Conservation (phyloP, 2,329 filamentous ascomycete species). For the Stagonosporopsis vannaccii region DNA sequence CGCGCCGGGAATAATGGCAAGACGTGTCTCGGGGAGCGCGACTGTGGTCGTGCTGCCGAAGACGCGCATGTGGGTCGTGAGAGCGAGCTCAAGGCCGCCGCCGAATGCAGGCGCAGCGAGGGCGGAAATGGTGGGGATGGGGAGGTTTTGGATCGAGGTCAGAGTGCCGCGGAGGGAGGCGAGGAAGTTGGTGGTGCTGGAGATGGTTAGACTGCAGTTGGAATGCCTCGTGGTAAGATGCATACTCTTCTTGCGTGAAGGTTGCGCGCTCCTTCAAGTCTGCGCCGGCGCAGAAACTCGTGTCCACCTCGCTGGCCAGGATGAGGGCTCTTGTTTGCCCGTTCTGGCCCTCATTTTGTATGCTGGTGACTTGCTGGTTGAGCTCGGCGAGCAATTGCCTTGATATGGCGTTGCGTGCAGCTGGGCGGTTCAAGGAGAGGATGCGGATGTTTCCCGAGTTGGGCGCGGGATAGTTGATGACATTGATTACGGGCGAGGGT, state of each 20-base stretch:
- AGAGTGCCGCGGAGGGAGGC: conserved; percentile 78
- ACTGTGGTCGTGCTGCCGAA: conserved; percentile 80
- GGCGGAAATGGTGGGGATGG: conserved; percentile 88
- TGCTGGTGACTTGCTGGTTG: conserved; percentile 72
- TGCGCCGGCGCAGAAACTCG: conserved; percentile 90
- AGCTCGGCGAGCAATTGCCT: conserved; percentile 76
- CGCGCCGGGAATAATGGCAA: conserved; percentile 94
- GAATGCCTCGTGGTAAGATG: neutral
- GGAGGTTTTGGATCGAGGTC: conserved; percentile 73
- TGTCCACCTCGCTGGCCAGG: conserved; percentile 82
- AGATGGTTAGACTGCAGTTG: conserved; percentile 17
- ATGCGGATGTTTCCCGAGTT: conserved; percentile 85
- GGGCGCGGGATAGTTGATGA: conserved; percentile 78
- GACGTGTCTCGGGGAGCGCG: conserved; percentile 86
- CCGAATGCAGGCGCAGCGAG: conserved; percentile 87
- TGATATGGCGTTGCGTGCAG: conserved; percentile 91
- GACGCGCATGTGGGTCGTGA: conserved; percentile 88
- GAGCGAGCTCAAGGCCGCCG: conserved; percentile 90
- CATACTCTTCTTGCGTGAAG: conserved; percentile 80
- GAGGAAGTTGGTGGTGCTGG: conserved; percentile 81
- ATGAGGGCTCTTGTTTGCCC: conserved; percentile 80
- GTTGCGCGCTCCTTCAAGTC: conserved; percentile 87
- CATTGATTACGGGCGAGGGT: conserved; percentile 66
- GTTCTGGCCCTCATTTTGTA: conserved; percentile 66
- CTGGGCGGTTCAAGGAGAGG: conserved; percentile 84